Evolutionary conservation across 2,329 filamentous ascomycete genomes (phyloP).

Genomic region (Pseudogymnoascus sp.): DNA sequence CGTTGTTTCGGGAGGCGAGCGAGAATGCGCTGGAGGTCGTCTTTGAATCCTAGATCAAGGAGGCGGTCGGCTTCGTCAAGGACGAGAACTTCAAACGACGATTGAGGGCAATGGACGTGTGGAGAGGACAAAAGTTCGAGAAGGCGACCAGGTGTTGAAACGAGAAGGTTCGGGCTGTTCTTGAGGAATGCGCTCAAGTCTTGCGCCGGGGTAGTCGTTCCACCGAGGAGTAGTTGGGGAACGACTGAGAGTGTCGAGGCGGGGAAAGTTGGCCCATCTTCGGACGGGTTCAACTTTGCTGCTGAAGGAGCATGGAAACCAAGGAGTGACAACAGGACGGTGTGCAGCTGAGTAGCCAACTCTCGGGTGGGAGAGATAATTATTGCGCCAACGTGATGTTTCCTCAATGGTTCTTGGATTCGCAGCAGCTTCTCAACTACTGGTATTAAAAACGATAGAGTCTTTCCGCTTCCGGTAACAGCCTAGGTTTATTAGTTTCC

Average conservation of each 20-base stretch:
- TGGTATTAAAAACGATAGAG: slow-evolving; percentile 75
- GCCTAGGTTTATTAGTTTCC: slow-evolving; percentile 40
- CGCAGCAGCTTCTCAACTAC: slow-evolving; percentile 74
- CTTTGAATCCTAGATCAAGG: slow-evolving; percentile 88
- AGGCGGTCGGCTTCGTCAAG: slow-evolving; percentile 92
- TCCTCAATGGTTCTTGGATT: slow-evolving; percentile 73
- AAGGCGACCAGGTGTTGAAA: slow-evolving; percentile 84
- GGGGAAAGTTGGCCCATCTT: slow-evolving; percentile 44
- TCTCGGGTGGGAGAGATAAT: slow-evolving; percentile 91
- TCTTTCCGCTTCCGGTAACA: slow-evolving; percentile 88
- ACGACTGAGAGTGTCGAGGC: slow-evolving; percentile 50
- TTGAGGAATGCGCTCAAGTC: slow-evolving; percentile 81
- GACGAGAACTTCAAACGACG: slow-evolving; percentile 84
- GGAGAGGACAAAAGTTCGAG: slow-evolving; percentile 79
- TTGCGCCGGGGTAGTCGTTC: slow-evolving; percentile 69
- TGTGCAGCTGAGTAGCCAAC: slow-evolving; percentile 81
- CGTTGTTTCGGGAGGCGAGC: slow-evolving; percentile 82
- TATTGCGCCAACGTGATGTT: slow-evolving; percentile 82
- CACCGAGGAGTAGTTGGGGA: slow-evolving; percentile 82
- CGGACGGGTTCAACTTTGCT: slow-evolving; percentile 48
- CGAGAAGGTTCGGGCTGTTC: slow-evolving; percentile 76
- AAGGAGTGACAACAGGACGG: slow-evolving; percentile 67
- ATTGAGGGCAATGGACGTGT: slow-evolving; percentile 79
- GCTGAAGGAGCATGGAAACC: slow-evolving; percentile 77
- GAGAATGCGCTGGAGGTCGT: slow-evolving; percentile 79